phyloP scores from a whole-genome alignment of 2,329 filamentous ascomycete species.

The Botrytis pseudocinerea region DNA sequence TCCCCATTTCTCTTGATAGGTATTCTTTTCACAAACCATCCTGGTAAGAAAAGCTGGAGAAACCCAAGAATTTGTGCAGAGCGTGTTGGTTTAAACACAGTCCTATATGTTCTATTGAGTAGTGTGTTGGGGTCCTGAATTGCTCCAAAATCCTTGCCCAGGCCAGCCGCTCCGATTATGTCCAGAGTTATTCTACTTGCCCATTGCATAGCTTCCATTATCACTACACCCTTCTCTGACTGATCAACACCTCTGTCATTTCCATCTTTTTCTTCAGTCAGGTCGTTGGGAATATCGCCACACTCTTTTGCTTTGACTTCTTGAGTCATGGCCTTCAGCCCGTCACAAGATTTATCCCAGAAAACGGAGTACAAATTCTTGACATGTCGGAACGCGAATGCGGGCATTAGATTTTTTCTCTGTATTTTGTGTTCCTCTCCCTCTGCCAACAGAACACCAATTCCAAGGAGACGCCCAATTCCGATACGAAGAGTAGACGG shows the following conservation, averaged over 20 bases:
- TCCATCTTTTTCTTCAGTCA: conserved; percentile 11
- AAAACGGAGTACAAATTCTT: conserved; percentile 84
- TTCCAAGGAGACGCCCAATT: conserved; percentile 65
- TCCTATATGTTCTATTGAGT: conserved; percentile 58
- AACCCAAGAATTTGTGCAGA: conserved; percentile 58
- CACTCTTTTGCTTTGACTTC: conserved; percentile 45
- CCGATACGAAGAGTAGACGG: conserved; percentile 54
- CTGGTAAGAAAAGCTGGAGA: conserved; percentile 61
- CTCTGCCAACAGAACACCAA: conserved; percentile 77
- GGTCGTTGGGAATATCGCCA: conserved; percentile 42
- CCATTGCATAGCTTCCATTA: conserved; percentile 63
- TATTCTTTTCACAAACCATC: conserved; percentile 59
- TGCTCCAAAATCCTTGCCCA: conserved; percentile 70
- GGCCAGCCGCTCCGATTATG: conserved; percentile 71
- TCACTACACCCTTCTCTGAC: conserved; percentile 40
- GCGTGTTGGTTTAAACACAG: conserved; percentile 54
- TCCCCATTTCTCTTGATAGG: conserved; percentile 72
- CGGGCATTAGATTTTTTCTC: conserved; percentile 76
- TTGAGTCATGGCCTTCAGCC: conserved; percentile 61
- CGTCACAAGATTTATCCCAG: conserved; percentile 73
- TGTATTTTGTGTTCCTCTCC: conserved; percentile 87
- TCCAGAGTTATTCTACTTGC: conserved; percentile 69
- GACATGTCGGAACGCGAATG: conserved; percentile 82
- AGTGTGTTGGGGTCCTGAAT: conserved; percentile 60
- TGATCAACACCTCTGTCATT: not conserved